Percentiles rank a stretch among this genome's conserved stretches.
These are phyloP conservation scores for Cercospora nicotianae DNA, from an alignment of 2,329 filamentous ascomycete genomes.

Conservation along the genomic window DNA sequence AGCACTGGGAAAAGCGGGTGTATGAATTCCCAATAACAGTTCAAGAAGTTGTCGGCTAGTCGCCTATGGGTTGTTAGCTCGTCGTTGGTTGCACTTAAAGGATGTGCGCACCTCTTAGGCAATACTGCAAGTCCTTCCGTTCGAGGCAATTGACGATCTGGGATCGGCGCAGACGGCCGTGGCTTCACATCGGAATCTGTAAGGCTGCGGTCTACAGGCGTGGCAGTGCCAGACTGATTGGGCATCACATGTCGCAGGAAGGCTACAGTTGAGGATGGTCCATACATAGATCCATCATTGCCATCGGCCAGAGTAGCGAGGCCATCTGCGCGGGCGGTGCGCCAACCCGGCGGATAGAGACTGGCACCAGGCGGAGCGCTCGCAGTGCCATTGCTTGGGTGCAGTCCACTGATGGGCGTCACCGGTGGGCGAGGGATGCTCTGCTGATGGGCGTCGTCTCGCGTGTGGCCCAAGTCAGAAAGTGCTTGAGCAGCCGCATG, in stretches of 20 bases:
- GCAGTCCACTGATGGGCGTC: background rate
- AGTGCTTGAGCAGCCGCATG: conserved; percentile 26
- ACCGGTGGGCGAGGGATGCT: background rate
- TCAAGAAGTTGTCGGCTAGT: conserved; percentile 31
- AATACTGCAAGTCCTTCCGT: conserved; percentile 27
- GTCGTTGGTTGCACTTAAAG: background rate
- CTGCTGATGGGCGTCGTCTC: background rate
- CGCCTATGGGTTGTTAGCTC: conserved; percentile 14
- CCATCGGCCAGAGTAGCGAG: conserved; percentile 27
- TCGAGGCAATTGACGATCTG: conserved; percentile 22
- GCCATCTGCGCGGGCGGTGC: conserved; percentile 23
- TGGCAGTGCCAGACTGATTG: conserved; percentile 11
- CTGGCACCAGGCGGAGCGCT: background rate
- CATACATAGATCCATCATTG: conserved; percentile 26
- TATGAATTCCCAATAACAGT: conserved; percentile 33
- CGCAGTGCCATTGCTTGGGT: background rate
- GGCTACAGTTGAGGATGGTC: conserved; percentile 31
- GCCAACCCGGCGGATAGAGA: conserved; percentile 4
- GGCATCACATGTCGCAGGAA: conserved; percentile 30
- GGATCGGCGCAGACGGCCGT: conserved; percentile 15
- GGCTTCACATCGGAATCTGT: conserved; percentile 16
- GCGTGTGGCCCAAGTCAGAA: conserved; percentile 17
- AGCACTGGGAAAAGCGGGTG: conserved; percentile 34
- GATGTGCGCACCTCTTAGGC: conserved; percentile 16
- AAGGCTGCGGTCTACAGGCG: conserved; percentile 18